Percentiles rank a stretch among this genome's conserved stretches.
These are phyloP conservation scores for Yamadazyma sp. DNA, from an alignment of 1,139 yeast species.

Conservation along the genomic window DNA sequence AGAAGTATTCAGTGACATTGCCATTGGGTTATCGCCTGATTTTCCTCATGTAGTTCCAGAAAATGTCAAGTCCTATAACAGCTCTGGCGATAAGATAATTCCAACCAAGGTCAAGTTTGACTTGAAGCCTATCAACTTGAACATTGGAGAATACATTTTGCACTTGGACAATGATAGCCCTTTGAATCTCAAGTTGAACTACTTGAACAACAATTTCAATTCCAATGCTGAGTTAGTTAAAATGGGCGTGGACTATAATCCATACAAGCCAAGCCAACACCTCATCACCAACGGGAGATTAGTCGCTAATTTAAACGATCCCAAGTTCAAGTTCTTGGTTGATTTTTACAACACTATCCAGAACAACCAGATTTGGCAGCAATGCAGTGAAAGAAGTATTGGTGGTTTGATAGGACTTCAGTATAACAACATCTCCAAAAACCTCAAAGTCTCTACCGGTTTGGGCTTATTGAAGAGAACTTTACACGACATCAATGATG, in stretches of 20 bases:
- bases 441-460: constrained; percentile 34
- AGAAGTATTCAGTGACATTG: constrained; percentile 43
- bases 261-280: constrained; percentile 47
- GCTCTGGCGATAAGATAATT: constrained; percentile 30
- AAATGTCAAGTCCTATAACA: constrained; percentile 26
- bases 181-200: constrained; percentile 39
- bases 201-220: constrained; percentile 44
- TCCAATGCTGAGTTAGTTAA: constrained; percentile 44
- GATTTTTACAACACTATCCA: constrained; percentile 37
- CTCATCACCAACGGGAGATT: constrained; percentile 36
- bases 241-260: constrained; percentile 44
- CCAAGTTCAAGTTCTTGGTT: constrained; percentile 38
- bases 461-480: constrained; percentile 42
- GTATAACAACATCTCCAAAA: constrained; percentile 18
- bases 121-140: constrained; percentile 33
- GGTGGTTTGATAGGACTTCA: constrained; percentile 49
- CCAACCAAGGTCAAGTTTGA: constrained; percentile 41
- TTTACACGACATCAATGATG: constrained; percentile 42
- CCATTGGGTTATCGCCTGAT: constrained; percentile 35
- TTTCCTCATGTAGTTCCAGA: constrained; percentile 27
- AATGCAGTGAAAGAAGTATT: constrained; percentile 29
- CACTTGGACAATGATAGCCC: constrained; percentile 42
- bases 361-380: constrained; percentile 44
- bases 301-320: constrained; percentile 39
- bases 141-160: constrained; percentile 35